Evolutionary conservation across 2,329 filamentous ascomycete species (phyloP), one percentile per base, ranked within the genome.

Genomic region (Sporothrix protearum): DNA sequence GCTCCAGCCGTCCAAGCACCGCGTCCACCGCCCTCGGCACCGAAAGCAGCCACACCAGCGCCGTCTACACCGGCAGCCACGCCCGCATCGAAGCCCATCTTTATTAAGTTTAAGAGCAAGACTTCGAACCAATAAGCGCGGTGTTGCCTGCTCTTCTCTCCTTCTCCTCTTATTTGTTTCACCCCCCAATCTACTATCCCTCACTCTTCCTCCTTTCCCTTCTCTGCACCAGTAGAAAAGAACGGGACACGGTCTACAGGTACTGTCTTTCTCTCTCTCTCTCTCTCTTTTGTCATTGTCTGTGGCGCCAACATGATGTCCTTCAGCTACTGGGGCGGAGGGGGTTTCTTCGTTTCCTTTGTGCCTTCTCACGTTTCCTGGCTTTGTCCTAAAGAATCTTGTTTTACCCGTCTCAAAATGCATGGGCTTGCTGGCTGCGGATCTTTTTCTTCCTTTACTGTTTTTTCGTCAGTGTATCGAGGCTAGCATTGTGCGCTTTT

Each of bases 81-180:
- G 22, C 39, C 72, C 1, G 25, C 69, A 2, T 66, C 68, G 28
- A 75, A 73, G 33, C 69, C 71, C 1, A 74, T 75, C 10, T 55
- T 75, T 10, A 75, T 74, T 42, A 75, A 74, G 66, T 74, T 76
- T 51, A 76, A 76, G 73, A 68, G 70, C 19, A 75, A 75, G 69
- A 36, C 73, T n/a, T 69, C 71, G 2, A 68, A 51, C 70, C 16
- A 45, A 1, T 61, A 39, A 61, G 33, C n/a, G 33, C 33, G 33
- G 8, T 8, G 33, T n/a, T 25, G 19, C 9, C 1, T 25, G 28
- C 9, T 14, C 5, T 19, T 36, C 14, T 36, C 33, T 63, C 14
- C 33, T 39, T 42, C 57, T 12, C n/a, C 42, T 64, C 55, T 8
- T n/a, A n/a, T n/a, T n/a, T n/a, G n/a, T n/a, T n/a, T n/a, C n/a